Evolutionary conservation across 257 asterid genomes (phyloP).

Genomic region (Solanum chilense): DNA sequence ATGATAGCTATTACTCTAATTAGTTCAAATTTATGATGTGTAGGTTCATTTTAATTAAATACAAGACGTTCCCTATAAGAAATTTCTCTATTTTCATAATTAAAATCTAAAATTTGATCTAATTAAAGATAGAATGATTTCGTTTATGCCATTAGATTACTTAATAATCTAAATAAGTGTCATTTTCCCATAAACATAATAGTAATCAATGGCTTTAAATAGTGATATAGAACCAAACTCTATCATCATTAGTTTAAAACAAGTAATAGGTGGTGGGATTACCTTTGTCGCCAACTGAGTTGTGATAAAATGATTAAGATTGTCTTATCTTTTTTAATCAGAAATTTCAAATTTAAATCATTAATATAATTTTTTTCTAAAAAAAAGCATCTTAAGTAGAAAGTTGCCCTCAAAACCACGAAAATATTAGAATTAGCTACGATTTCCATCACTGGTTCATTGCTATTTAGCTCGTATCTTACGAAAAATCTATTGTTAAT

Average conservation of each 20-base stretch:
- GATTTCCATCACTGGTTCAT: too few species aligned
- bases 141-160: not conserved
- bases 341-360: too few species aligned
- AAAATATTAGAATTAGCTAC: not conserved
- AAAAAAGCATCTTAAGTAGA: too few species aligned
- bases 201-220: not conserved
- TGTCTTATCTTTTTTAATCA: not conserved
- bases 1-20: not conserved
- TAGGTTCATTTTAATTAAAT: not conserved
- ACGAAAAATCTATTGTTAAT: too few species aligned
- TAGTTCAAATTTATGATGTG: not conserved
- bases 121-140: not conserved
- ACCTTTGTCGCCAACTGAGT: constrained; percentile 5
- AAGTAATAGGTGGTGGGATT: constrained; percentile 27
- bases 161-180: not conserved
- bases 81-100: not conserved
- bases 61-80: not conserved
- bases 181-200: not conserved
- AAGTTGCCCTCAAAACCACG: too few species aligned
- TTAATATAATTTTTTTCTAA: too few species aligned
- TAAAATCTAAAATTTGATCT: not conserved
- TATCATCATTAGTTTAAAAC: constrained; percentile 19
- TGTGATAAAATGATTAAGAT: not conserved
- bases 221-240: constrained; percentile 15
- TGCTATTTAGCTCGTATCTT: not conserved